Evolutionary conservation across 2,329 filamentous ascomycete genomes (phyloP).

Genomic region (Aspergillus sp.): DNA sequence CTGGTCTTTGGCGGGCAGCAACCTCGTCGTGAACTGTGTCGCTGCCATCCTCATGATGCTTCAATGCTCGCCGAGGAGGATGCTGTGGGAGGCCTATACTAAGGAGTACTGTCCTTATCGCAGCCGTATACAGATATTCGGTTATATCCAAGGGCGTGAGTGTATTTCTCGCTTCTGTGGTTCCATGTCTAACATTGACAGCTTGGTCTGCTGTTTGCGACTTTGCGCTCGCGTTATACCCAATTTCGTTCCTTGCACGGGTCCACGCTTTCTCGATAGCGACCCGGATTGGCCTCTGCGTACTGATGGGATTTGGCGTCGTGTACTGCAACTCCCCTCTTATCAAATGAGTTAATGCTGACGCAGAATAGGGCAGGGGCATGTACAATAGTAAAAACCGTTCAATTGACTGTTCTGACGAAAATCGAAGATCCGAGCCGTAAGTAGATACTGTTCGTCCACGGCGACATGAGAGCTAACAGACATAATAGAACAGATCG

Average conservation of each 20-base stretch:
- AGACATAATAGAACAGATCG: slow-evolving; percentile 13
- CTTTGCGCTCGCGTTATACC: slow-evolving; percentile 28
- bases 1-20: slow-evolving; percentile 1
- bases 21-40: slow-evolving; percentile 1
- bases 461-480: neutral
- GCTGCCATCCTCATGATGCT: neutral
- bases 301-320: slow-evolving; percentile 30
- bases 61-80: slow-evolving; percentile 4
- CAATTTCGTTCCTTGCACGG: slow-evolving; percentile 26
- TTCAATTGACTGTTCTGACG: slow-evolving; percentile 12
- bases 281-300: slow-evolving; percentile 29
- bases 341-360: neutral
- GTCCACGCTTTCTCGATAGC: slow-evolving; percentile 21
- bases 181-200: neutral
- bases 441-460: slow-evolving; percentile 9
- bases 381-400: slow-evolving; percentile 23
- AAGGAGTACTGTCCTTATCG: slow-evolving; percentile 18
- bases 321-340: slow-evolving; percentile 9
- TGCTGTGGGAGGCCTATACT: slow-evolving; percentile 19
- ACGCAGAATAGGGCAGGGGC: slow-evolving; percentile 17
- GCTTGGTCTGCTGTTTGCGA: slow-evolving; percentile 25
- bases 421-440: slow-evolving; percentile 17
- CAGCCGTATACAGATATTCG: slow-evolving; percentile 16
- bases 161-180: neutral
- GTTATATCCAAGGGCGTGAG: slow-evolving; percentile 27